Conservation (phyloP, 2,329 filamentous ascomycete species). For the Hymenoscyphus fraxineus region DNA sequence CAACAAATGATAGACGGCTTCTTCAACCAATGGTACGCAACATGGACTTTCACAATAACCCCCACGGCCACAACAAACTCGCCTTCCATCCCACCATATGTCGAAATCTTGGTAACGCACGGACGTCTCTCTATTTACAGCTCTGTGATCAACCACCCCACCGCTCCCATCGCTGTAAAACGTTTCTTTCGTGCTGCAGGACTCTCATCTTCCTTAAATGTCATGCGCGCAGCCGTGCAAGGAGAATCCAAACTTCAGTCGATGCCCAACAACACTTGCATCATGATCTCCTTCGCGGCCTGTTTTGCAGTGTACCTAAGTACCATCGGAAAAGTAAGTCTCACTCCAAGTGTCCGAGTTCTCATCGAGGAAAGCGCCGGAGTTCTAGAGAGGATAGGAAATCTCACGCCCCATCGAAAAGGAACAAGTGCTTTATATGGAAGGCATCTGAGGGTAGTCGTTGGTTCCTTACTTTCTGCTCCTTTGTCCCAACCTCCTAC, state of each 20-base stretch:
- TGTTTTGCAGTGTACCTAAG: conserved; percentile 65
- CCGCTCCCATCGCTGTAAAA: conserved; percentile 65
- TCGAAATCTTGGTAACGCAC: conserved; percentile 70
- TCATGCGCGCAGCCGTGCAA: conserved; percentile 69
- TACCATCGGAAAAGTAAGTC: conserved; percentile 49
- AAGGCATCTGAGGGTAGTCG: conserved; percentile 47
- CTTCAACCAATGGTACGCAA: conserved; percentile 61
- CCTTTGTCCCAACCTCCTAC: neutral
- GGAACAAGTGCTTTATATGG: conserved; percentile 61
- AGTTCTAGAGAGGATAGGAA: conserved; percentile 66
- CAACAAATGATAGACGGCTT: conserved; percentile 61
- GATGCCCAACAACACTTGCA: conserved; percentile 75
- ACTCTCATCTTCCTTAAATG: conserved; percentile 68
- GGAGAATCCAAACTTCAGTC: conserved; percentile 66
- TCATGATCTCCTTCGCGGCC: conserved; percentile 74
- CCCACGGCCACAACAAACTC: conserved; percentile 21
- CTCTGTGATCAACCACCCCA: conserved; percentile 71
- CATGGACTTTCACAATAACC: conserved; percentile 53
- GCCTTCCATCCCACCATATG: conserved; percentile 61
- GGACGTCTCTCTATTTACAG: conserved; percentile 72
- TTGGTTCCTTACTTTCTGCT: conserved; percentile 14
- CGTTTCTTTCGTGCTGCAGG: conserved; percentile 70
- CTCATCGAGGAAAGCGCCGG: conserved; percentile 66
- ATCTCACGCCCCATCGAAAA: conserved; percentile 60
- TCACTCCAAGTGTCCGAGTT: conserved; percentile 60